A percentile compares a stretch with the other conserved stretches of the same genome.
phyloP scores from a whole-genome alignment of 2,329 filamentous ascomycete genomes.

The Botrytis tulipae region DNA sequence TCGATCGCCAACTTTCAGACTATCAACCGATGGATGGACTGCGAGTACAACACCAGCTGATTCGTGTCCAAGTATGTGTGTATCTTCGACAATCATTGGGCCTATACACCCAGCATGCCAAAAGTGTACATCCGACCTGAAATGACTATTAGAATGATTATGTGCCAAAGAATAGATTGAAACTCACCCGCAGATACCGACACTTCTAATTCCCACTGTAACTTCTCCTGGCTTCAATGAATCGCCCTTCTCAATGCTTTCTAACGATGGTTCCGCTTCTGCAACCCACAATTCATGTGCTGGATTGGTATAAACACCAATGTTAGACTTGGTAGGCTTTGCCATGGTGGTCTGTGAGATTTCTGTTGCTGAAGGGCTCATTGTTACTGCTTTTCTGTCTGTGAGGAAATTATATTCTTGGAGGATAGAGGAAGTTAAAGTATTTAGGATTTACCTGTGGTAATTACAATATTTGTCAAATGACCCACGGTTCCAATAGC shows the following conservation, averaged over 20 bases:
- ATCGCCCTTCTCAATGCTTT: constrained; percentile 67
- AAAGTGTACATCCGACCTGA: constrained; percentile 90
- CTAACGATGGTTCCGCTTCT: constrained; percentile 71
- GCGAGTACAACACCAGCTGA: constrained; percentile 82
- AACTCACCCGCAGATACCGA: constrained; percentile 86
- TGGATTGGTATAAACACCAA: constrained; percentile 94
- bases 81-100: constrained; percentile 85
- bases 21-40: constrained; percentile 74
- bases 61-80: constrained; percentile 94
- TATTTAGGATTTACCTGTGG: constrained; percentile 5
- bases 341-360: constrained; percentile 27
- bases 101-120: constrained; percentile 96
- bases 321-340: constrained; percentile 69
- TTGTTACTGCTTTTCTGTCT: constrained; percentile 7
- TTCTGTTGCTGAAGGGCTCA: constrained; percentile 35
- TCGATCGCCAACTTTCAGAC: constrained; percentile 80
- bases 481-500: constrained; percentile 16
- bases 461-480: constrained; percentile 15
- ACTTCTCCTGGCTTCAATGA: constrained; percentile 79
- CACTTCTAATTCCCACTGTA: constrained; percentile 85
- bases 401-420: background rate
- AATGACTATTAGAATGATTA: constrained; percentile 17
- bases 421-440: background rate
- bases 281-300: constrained; percentile 88
- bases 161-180: background rate